Evolutionary conservation across 345 rosid species (phyloP).

Genomic region (Kernera saxatilis): DNA sequence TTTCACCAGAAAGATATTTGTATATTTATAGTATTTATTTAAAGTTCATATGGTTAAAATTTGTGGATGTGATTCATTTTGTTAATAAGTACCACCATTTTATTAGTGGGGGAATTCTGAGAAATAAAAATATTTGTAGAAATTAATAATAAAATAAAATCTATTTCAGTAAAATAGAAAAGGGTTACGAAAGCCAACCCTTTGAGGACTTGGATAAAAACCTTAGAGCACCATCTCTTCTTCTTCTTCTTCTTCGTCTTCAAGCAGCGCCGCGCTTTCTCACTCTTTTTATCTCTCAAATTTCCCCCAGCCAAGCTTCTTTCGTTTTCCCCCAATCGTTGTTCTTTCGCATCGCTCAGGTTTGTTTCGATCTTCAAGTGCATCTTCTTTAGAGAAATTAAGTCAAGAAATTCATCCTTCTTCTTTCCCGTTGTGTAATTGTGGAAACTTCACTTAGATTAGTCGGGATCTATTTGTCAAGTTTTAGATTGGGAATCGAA

Average conservation of each 20-base stretch:
- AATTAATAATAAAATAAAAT: background rate
- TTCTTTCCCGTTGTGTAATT: background rate
- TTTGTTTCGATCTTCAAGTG: slow-evolving; percentile 8
- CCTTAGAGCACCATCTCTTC: background rate
- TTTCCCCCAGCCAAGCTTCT: background rate
- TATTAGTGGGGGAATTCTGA: too few relatives aligned
- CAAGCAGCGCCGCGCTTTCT: slow-evolving; percentile 22
- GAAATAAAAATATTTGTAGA: too few relatives aligned
- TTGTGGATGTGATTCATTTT: too few relatives aligned
- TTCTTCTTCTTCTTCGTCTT: background rate
- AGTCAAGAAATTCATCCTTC: background rate
- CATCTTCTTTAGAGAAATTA: background rate
- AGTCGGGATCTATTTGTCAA: background rate
- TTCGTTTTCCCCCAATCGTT: background rate
- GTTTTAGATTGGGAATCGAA: background rate
- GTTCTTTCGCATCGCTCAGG: slow-evolving; percentile 8
- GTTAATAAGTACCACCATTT: too few relatives aligned
- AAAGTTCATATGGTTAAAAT: too few relatives aligned
- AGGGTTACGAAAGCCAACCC: slow-evolving; percentile 12
- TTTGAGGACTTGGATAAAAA: slow-evolving; percentile 10
- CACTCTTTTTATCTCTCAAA: background rate
- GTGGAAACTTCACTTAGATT: background rate
- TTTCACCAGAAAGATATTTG: too few relatives aligned
- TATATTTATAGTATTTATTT: too few relatives aligned
- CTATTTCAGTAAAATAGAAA: too few relatives aligned